phyloP scores from a whole-genome alignment of 2,329 filamentous ascomycete species.

The Gremmenia infestans region DNA sequence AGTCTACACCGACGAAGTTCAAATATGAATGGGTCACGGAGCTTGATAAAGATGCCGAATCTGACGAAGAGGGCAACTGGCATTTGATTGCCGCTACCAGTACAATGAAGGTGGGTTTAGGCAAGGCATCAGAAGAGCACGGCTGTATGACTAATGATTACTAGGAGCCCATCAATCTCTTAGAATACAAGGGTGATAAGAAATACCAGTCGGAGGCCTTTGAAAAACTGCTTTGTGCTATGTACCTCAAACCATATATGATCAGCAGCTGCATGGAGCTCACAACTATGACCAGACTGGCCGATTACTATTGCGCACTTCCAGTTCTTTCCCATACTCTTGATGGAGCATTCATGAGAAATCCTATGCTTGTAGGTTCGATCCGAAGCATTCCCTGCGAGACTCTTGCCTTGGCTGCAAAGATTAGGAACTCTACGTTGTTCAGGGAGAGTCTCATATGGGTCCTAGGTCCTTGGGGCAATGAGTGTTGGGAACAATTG shows the following conservation, averaged over 20 bases:
- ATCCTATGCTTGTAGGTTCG: neutral
- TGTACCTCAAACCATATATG: neutral
- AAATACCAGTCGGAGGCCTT: neutral
- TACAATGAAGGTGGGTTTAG: neutral
- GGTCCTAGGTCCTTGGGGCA: neutral
- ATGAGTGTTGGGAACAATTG: neutral
- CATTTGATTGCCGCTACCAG: neutral
- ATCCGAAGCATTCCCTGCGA: neutral
- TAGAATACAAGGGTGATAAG: neutral
- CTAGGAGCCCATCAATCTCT: neutral
- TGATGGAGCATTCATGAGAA: neutral
- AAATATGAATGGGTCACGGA: constrained; percentile 7
- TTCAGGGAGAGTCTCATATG: neutral
- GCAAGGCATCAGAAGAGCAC: too few relatives aligned
- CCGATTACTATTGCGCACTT: constrained; percentile 4
- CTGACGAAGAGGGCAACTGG: neutral
- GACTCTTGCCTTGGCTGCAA: neutral
- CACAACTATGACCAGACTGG: neutral
- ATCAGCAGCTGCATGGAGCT: neutral
- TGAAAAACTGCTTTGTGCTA: neutral
- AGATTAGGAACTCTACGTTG: neutral
- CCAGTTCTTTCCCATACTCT: constrained; percentile 1
- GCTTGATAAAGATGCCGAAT: neutral
- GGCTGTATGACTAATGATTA: neutral
- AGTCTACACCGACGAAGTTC: neutral